Evolutionary conservation across 257 asterid species (phyloP).

Genomic region (Salvia rosmarinus): DNA sequence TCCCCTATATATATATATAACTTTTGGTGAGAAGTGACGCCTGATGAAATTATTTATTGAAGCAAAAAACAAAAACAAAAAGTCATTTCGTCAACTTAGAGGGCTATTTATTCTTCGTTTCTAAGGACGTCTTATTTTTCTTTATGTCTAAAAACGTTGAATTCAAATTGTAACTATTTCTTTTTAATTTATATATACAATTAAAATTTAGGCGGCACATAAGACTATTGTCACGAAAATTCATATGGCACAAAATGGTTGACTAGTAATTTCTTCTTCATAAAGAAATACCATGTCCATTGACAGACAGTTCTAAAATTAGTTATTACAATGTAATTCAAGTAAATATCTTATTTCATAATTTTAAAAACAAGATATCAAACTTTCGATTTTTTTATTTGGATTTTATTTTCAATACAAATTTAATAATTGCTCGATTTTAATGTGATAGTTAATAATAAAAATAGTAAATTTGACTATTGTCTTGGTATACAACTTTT

Average conservation of each 20-base stretch:
- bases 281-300: no score
- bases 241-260: neutral
- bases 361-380: no score
- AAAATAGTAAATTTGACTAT: no score
- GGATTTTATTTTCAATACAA: no score
- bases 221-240: neutral
- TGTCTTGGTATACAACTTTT: no score
- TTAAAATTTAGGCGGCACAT: neutral
- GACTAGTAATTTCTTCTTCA: neutral
- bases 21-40: neutral
- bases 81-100: conserved; percentile 9
- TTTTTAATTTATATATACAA: neutral
- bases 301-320: no score
- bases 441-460: no score
- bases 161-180: neutral
- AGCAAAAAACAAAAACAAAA: neutral
- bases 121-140: neutral
- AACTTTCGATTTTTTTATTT: no score
- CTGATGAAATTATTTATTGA: neutral
- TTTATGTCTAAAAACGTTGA: neutral
- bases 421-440: no score
- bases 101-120: neutral
- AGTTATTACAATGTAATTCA: no score
- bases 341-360: no score
- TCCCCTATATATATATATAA: no score